Evolutionary conservation across 2,329 filamentous ascomycete species (phyloP).

Genomic region (Paecilomyces sp.): DNA sequence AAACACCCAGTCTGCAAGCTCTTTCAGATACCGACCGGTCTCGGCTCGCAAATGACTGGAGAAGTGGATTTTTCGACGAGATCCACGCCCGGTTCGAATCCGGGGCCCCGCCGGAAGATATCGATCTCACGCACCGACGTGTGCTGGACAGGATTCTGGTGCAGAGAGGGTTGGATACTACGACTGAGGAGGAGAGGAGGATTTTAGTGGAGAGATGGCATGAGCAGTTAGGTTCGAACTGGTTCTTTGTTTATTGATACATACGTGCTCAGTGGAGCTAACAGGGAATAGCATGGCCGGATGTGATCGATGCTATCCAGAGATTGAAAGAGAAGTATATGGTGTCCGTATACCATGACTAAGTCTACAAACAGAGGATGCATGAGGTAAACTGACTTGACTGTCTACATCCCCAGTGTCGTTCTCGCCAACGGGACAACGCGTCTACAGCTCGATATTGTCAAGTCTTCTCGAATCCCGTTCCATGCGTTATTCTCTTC

Average conservation of each 20-base stretch:
- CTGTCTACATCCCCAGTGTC: constrained; percentile 10
- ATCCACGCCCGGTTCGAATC: constrained; percentile 32
- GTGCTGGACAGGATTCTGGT: not conserved
- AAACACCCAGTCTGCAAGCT: not conserved
- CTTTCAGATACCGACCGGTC: not conserved
- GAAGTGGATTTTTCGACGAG: constrained; percentile 43
- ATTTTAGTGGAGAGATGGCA: not conserved
- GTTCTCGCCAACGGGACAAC: constrained; percentile 51
- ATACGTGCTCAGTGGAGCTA: not conserved
- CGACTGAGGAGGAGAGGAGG: not conserved
- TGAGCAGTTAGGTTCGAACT: not conserved
- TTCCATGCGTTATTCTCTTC: constrained; percentile 50
- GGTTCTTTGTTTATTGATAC: not conserved
- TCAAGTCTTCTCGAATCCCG: constrained; percentile 37
- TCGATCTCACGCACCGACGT: not conserved
- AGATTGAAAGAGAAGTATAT: not conserved
- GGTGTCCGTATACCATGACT: not conserved
- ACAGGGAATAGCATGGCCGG: not conserved
- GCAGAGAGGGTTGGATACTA: not conserved
- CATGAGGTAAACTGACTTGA: not conserved
- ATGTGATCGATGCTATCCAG: not conserved
- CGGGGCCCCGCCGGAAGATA: constrained; percentile 36
- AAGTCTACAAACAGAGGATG: not conserved
- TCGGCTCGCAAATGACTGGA: constrained; percentile 44
- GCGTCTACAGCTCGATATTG: constrained; percentile 48